These are phyloP conservation scores for Chlamydomonas sphaeroides DNA, from an alignment of 139 green algal species.

Conservation along the genomic window DNA sequence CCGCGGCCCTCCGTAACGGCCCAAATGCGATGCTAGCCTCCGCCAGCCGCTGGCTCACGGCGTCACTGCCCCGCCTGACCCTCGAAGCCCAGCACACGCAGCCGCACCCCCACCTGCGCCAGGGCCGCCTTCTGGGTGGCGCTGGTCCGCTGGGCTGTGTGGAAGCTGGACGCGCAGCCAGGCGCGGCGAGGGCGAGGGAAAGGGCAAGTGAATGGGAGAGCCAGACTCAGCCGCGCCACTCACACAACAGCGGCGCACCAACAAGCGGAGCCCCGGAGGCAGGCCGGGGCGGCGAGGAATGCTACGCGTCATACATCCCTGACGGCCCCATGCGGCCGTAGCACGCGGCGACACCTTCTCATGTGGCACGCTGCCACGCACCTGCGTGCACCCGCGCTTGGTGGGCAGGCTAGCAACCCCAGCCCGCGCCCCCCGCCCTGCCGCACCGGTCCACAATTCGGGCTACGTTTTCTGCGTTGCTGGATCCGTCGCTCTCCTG, in stretches of 20 bases:
- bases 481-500: neutral
- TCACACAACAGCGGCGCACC: too few species aligned
- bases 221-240: too few species aligned
- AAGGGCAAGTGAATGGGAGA: too few species aligned
- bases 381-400: neutral
- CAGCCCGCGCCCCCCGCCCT: neutral
- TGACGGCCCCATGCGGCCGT: too few species aligned
- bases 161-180: neutral
- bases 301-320: too few species aligned
- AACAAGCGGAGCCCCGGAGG: too few species aligned
- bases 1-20: too few species aligned
- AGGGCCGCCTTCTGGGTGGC: neutral
- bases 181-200: too few species aligned
- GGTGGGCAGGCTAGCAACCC: neutral
- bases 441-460: neutral
- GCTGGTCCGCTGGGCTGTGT: neutral
- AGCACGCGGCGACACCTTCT: neutral
- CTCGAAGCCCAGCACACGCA: neutral
- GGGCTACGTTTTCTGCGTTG: neutral
- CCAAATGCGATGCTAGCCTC: neutral
- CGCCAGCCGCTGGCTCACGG: too few species aligned
- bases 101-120: neutral
- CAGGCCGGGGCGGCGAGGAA: too few species aligned
- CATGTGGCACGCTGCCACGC: neutral
- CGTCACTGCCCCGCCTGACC: too few species aligned